Evolutionary conservation across 345 rosid genomes (phyloP), one percentile per base, ranked within the genome.

Genomic region (Anacardium occidentale): DNA sequence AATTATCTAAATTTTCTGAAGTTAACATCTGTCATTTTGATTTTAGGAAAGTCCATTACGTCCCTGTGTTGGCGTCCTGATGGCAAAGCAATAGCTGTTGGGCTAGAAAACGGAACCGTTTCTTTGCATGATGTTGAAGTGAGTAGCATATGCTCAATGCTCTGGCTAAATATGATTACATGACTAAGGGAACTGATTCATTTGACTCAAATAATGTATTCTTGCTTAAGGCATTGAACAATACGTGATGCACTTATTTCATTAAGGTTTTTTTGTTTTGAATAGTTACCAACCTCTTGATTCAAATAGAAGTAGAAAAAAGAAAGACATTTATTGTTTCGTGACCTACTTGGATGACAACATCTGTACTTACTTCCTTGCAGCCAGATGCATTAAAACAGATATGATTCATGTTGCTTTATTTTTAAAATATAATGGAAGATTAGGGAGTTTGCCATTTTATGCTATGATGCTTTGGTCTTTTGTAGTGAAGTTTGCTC

Each of bases 51-150:
- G 81, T 52, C 77, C 42, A 78, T 87, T 62, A 83, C 91, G 34
- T 90, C 95, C 20, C 74, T 88, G 76, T 94, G 97, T 63, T 94
- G 97, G 97, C 92, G 89, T 83, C 97, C 93, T 52, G 97, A 89
- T 75, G 95, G 95, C 62, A 92, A 94, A 74, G 97, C 90, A 12
- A 79, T 90, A 70, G 97, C 93, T 55, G 83, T 92, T 68, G 97
- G 98, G 55, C 90, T 89, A 1, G 97, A 92, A 76, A 95, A 94
- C 69, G 97, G 98, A 70, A 87, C 86, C 34, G 80, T 92, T 83
- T 83, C 87, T 0, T 77, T 90, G 82, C 95, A 90, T 58, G 94
- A 94, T 74, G 98, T 93, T 70, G 98, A 93, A 89, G 97, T 81
- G 61, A 74, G 86, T 69, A 59, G n/a, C 71, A 44, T 42, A 0